Evolutionary conservation across 495 filamentous ascomycete species (phyloP), one percentile per base, ranked within the genome.

Genomic region (Massariosphaeria phaeospora): DNA sequence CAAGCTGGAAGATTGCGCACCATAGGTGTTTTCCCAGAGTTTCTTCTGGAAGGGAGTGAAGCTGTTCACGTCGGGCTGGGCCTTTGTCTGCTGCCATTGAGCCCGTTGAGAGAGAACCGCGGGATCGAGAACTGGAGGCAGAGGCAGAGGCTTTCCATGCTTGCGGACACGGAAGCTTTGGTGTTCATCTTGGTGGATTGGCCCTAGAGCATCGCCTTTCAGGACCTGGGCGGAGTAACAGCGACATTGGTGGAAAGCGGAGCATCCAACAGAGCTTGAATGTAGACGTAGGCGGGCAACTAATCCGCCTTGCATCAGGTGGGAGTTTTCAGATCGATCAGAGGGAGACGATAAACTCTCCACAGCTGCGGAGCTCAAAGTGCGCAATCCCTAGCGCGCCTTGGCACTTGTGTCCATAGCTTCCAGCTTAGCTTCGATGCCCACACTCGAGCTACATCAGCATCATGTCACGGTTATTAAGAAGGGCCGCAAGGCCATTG

Each of bases 21-120:
- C 84, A 57, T 78, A 86, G 6, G 80, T 74, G 55, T 84, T 85
- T 35, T 75, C 71, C 3, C 61, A 66, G 0, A 85, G 68, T 52
- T 76, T 72, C 54, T 70, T 62, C 61, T 79, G 77, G 59, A 81
- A 77, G 1, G 53, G 33, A 10, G 72, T 75, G 44, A 64, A 62
- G 15, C 70, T 52, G 42, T 59, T 39, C 0, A 38, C 40, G 18
- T 51, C 3, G 52, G 53, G 18, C 18, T 48, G n/a, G 34, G 56
- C 34, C 67, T 73, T 57, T 1, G 36, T n/a, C 23, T 59, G 27
- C 34, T 55, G 27, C 61, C 61, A 63, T 8, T 46, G 54, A 10
- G 29, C 15, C 18, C 55, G 35, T 26, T 45, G 39, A 31, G n/a
- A 21, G 8, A 55, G 40, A 31, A 35, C 39, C 51, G 57, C 46